phyloP scores from a whole-genome alignment of 2,329 filamentous ascomycete genomes.

The Botrytis byssoidea region DNA sequence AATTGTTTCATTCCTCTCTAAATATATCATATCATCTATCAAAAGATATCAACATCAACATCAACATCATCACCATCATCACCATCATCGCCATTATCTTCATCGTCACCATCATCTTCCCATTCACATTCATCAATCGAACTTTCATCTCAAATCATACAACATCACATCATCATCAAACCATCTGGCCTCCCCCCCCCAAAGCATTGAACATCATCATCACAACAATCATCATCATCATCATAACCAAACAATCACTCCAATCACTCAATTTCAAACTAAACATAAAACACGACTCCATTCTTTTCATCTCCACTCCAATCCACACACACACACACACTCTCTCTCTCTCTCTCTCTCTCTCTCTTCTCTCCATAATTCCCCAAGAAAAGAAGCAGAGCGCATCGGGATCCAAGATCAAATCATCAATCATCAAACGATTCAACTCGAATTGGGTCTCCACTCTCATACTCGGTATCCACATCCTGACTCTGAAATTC shows the following conservation, averaged over 20 bases:
- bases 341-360: background rate
- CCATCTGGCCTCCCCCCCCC: background rate
- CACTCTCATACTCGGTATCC: background rate
- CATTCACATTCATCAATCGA: background rate
- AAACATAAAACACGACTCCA: constrained; percentile 5
- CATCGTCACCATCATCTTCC: background rate
- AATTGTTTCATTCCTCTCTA: no score
- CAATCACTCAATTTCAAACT: background rate
- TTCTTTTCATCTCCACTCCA: background rate
- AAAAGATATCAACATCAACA: background rate
- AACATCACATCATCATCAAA: background rate
- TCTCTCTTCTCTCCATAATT: background rate
- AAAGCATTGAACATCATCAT: background rate
- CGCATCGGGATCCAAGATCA: background rate
- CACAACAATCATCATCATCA: background rate
- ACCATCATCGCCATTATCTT: no score
- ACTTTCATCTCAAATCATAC: background rate
- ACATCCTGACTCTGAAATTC: background rate
- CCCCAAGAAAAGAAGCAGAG: background rate
- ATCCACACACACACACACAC: no score
- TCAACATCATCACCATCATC: no score
- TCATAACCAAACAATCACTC: background rate
- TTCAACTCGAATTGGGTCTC: background rate
- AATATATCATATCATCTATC: no score
- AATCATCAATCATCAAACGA: background rate